Percentiles rank a stretch among this genome's conserved stretches.
phyloP scores from a whole-genome alignment of 2,329 filamentous ascomycete species.

The Apiospora malaysiana region DNA sequence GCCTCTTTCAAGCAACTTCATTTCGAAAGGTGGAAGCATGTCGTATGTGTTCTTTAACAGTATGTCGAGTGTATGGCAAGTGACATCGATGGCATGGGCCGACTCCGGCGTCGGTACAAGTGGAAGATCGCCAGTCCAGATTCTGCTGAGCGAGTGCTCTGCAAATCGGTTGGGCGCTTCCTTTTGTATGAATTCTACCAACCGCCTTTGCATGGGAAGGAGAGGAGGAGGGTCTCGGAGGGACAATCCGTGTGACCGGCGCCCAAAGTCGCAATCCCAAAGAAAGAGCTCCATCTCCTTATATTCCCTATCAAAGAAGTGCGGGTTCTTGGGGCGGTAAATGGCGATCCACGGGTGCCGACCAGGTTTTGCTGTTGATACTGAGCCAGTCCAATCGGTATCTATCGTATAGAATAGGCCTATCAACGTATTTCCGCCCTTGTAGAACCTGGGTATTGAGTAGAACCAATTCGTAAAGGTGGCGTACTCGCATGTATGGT shows the following conservation, averaged over 20 bases:
- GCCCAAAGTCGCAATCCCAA: slow-evolving; percentile 52
- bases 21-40: slow-evolving; percentile 43
- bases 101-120: slow-evolving; percentile 30
- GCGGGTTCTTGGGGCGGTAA: slow-evolving; percentile 50
- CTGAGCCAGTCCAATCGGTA: slow-evolving; percentile 41
- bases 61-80: slow-evolving; percentile 44
- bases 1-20: slow-evolving; percentile 39
- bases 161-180: slow-evolving; percentile 38
- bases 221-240: slow-evolving; percentile 35
- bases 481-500: slow-evolving; percentile 33
- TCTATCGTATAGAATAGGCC: slow-evolving; percentile 59
- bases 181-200: slow-evolving; percentile 47
- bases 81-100: slow-evolving; percentile 48
- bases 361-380: slow-evolving; percentile 26
- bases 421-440: slow-evolving; percentile 43
- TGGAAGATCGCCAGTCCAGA: slow-evolving; percentile 50
- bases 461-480: slow-evolving; percentile 46
- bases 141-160: slow-evolving; percentile 42
- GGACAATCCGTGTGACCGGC: slow-evolving; percentile 31
- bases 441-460: slow-evolving; percentile 25
- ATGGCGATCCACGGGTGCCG: slow-evolving; percentile 59
- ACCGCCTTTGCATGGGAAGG: slow-evolving; percentile 50
- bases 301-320: slow-evolving; percentile 36
- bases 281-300: slow-evolving; percentile 55
- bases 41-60: slow-evolving; percentile 41